phyloP scores from a whole-genome alignment of 768 basidiomycete species.

The Collybia sp. region DNA sequence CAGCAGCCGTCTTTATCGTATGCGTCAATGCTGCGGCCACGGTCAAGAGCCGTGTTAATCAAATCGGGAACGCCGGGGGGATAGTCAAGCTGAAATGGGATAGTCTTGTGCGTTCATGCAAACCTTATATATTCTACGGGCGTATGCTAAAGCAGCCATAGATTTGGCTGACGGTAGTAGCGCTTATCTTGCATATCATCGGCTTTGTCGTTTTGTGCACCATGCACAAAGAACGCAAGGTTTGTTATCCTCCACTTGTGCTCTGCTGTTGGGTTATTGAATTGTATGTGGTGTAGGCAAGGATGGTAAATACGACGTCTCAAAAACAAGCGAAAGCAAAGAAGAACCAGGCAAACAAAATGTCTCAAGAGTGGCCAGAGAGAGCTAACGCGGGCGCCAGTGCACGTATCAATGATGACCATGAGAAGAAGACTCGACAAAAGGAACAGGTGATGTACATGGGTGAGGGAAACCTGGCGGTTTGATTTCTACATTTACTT shows the following conservation, averaged over 20 bases:
- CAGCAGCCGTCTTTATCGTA: conserved; percentile 7
- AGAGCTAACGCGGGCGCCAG: conserved; percentile 2
- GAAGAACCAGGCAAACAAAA: neutral
- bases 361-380: neutral
- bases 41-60: conserved; percentile 6
- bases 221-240: conserved; percentile 2
- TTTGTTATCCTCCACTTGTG: neutral
- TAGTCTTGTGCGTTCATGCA: conserved; percentile 7
- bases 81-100: conserved; percentile 10
- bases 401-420: conserved; percentile 2
- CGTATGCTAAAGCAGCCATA: neutral
- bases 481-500: neutral
- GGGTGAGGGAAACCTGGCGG: neutral
- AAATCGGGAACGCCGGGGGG: conserved; percentile 1
- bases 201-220: conserved; percentile 8
- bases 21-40: conserved; percentile 6
- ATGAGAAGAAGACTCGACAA: conserved; percentile 4
- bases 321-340: neutral
- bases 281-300: neutral
- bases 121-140: neutral
- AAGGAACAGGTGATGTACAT: neutral
- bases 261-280: neutral
- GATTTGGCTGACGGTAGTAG: conserved; percentile 10
- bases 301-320: neutral
- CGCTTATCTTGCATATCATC: conserved; percentile 6